A percentile compares a stretch with the other conserved stretches of the same genome.
Conservation (phyloP, 2,329 filamentous ascomycete species). For the Fusarium fracticaudum region DNA sequence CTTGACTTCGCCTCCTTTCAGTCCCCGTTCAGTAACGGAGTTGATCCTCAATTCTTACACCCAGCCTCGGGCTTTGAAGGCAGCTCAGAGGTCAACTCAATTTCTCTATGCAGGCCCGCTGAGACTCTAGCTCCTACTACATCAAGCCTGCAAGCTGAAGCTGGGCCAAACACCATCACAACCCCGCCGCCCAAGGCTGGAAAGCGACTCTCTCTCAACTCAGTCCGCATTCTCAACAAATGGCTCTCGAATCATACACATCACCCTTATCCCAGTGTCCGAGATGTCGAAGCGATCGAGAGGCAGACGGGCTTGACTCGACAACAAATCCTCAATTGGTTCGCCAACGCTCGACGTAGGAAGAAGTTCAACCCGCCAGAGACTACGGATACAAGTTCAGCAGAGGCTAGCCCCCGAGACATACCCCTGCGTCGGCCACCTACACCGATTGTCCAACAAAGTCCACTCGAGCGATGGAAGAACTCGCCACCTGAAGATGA, state of each 20-base stretch:
- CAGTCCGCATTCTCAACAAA: slow-evolving; percentile 27
- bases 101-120: accelerated
- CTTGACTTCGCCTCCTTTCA: background rate
- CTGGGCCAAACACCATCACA: too few species aligned
- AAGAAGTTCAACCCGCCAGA: slow-evolving; percentile 61
- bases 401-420: background rate
- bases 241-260: slow-evolving; percentile 80
- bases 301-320: slow-evolving; percentile 78
- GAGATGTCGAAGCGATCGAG: slow-evolving; percentile 80
- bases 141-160: too few species aligned
- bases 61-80: background rate
- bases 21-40: background rate
- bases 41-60: background rate
- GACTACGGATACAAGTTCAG: background rate
- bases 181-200: slow-evolving; percentile 11
- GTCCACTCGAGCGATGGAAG: slow-evolving; percentile 47
- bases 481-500: slow-evolving; percentile 47
- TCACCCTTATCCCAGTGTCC: slow-evolving; percentile 85
- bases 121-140: too few species aligned
- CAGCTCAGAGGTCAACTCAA: too few species aligned
- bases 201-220: slow-evolving; percentile 23
- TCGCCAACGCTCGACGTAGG: slow-evolving; percentile 83
- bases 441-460: slow-evolving; percentile 57
- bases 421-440: slow-evolving; percentile 37
- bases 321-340: slow-evolving; percentile 86